Evolutionary conservation across 257 asterid genomes (phyloP), one percentile per base, ranked within the genome.

Genomic region (Solanum bulbocastanum): DNA sequence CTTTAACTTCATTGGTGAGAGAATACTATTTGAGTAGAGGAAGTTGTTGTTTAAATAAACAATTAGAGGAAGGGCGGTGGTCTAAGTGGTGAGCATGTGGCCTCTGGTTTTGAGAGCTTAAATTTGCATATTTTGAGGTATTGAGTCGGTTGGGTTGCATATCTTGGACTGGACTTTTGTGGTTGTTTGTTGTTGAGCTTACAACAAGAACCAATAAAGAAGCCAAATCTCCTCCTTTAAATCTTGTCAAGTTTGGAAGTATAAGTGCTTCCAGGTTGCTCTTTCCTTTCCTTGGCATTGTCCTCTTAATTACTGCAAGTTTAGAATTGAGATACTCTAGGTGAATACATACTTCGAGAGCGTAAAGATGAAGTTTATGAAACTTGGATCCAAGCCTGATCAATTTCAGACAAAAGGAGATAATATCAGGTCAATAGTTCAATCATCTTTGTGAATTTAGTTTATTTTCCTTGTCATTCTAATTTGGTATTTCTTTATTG

Each of bases 351-450:
- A 42, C 10, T 83, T 40, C 39, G n/a, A 33, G 65, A 33, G 65
- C 40, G 78, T 86, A 23, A 91, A 90, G 89, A 96, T 96, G 99
- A 96, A 96, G 98, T 96, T 93, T 89, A 96, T 96, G 98, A 96
- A 96, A 92, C 98, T 96, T 82, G 99, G 99, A 69, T 95, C 99
- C 40, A 96, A 96, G 92, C 96, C 98, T 46, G 98, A 96, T 89
- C 96, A 88, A 89, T 94, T 96, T 91, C 97, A 95, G 91, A 92
- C 94, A 13, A 97, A 96, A 75, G 98, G 96, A 40, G 98, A 94
- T 9, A 89, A 89, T 89, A 91, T 92, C 92, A 96, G 99, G 99
- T 96, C 88, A 83, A 96, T 89, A 33, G 72, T 32, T 62, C 44
- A 12, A 62, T 83, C 62, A 37, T 25, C 65, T 60, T 1, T 49